Evolutionary conservation across 805 yeast genomes (phyloP), one percentile per base, ranked within the genome.

Genomic region (Candida tallmaniae): DNA sequence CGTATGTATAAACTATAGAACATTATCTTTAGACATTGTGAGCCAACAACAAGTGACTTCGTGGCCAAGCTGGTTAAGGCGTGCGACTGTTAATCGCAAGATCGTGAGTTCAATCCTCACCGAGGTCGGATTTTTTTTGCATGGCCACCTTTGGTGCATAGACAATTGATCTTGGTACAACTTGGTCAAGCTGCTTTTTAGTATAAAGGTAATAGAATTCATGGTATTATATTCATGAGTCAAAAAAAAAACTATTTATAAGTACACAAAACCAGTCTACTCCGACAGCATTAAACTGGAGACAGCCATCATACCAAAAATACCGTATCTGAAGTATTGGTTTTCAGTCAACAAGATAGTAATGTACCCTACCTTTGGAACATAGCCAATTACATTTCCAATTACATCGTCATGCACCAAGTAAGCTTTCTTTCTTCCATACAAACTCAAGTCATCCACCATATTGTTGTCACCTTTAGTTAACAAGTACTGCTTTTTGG

Each of bases 391-490:
- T n/a, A 90, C 98, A 2, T 88, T 78, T 2, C 97, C 97, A 6
- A 86, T 78, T 34, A 93, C 73, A 52, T 93, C 97, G 26, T 78
- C 73, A 44, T 89, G 79, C 48, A 85, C 79, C 49, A 93, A 66
- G 50, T 93, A 93, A 30, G 66, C 67, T 51, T 86, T 89, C 36
- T 76, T 78, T 44, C 76, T 71, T 1, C 88, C 83, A 54, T 93
- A 93, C 29, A 93, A 69, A 11, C 86, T 81, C 45, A 93, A 70
- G 59, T 93, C 98, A 59, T 93, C 95, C 34, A 83, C 80, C 3
- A 89, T 85, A 55, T 93, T 93, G 57, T 93, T 93, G 58, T 93
- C 98, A 58, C 98, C 98, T 58, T 93, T 93, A 1, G 98, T 93
- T 40, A 93, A 70, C 32, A 93, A 58, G 32, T 80, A 65, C 59